Base-by-base conservation (phyloP, 2,329 filamentous ascomycete genomes). In the Colletotrichum trifolii region DNA sequence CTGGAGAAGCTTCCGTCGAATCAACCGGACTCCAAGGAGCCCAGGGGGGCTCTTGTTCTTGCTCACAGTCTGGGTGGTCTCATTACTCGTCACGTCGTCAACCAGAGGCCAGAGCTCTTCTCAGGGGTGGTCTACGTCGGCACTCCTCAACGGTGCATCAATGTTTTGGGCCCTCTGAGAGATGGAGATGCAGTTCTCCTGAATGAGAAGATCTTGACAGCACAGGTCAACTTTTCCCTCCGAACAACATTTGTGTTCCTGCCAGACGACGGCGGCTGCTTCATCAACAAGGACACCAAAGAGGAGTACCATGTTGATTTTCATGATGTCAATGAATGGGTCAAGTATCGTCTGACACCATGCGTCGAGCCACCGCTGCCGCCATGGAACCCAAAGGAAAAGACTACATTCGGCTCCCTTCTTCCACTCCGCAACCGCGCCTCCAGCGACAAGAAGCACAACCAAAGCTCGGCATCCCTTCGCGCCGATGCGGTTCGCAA, bases 121-220 rank as follows among this genome's bases (percentile, higher is more conserved):
- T 87, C 91, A 0, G 94, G 94, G 0, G 92, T 97, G 1, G 76
- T 97, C 2, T 98, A 93, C 73, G 94, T 92, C 1, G 95, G 94
- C 8, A 89, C 91, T 1, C 94, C 94, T 0, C 90, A 95, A 69
- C 87, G 91, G 58, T 97, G 94, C 74, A 88, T 97, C 74, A 97
- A 97, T 74, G 96, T 97, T 55, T 84, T 97, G 4, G 95, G 95
- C 0, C 94, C 94, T 1, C 77, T 98, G 11, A 89, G 94, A 40
- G 95, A 97, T 71, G 94, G 94, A n/a, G 94, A 98, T 73, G 92
- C 94, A 15, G 94, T 97, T 0, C 84, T 97, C 1, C 83, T 97
- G 64, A 97, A 94, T 72, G 94, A 94, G 67, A 92, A 93, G 69
- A 91, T 97, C 0, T 84, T 98, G 13, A 97, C 94, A 1, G 94